A percentile compares a stretch with the other conserved stretches of the same genome.
phyloP scores from a whole-genome alignment of 106 monocot species.

The Acorus gramineus region DNA sequence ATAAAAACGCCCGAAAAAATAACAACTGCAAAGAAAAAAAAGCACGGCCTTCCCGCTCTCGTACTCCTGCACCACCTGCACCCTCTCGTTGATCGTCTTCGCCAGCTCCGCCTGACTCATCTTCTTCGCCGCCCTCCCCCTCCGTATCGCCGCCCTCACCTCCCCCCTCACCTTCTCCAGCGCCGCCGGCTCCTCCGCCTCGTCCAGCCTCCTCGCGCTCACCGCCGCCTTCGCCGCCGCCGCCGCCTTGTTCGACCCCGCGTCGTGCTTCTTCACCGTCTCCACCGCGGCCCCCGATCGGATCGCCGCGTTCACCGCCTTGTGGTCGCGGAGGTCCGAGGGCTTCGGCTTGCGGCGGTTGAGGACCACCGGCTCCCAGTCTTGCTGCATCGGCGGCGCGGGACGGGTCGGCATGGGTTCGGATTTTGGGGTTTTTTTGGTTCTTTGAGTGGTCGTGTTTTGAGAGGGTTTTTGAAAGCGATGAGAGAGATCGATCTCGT shows the following conservation, averaged over 20 bases:
- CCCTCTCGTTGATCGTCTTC: constrained; percentile 66
- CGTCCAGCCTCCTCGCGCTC: constrained; percentile 68
- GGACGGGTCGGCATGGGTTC: no score
- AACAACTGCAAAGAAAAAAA: no score
- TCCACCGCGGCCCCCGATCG: constrained; percentile 48
- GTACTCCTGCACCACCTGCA: constrained; percentile 88
- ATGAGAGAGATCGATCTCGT: no score
- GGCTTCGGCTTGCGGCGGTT: neutral
- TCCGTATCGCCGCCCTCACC: constrained; percentile 55
- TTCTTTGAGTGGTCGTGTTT: no score
- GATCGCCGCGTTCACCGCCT: constrained; percentile 47
- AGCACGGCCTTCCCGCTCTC: constrained; percentile 81
- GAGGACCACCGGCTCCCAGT: no score
- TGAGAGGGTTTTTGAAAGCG: no score
- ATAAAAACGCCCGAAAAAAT: no score
- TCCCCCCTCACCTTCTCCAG: constrained; percentile 51
- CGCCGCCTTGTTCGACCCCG: constrained; percentile 55
- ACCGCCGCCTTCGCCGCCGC: constrained; percentile 23
- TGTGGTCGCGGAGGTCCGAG: constrained; percentile 17
- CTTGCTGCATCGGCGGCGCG: no score
- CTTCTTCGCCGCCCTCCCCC: constrained; percentile 68
- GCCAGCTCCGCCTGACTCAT: constrained; percentile 88
- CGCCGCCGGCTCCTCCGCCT: constrained; percentile 68
- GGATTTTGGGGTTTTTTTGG: no score
- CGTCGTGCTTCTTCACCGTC: constrained; percentile 40